Evolutionary conservation across 805 yeast species (phyloP), one percentile per base, ranked within the genome.

Genomic region (Wickerhamomyces strasburgensis): DNA sequence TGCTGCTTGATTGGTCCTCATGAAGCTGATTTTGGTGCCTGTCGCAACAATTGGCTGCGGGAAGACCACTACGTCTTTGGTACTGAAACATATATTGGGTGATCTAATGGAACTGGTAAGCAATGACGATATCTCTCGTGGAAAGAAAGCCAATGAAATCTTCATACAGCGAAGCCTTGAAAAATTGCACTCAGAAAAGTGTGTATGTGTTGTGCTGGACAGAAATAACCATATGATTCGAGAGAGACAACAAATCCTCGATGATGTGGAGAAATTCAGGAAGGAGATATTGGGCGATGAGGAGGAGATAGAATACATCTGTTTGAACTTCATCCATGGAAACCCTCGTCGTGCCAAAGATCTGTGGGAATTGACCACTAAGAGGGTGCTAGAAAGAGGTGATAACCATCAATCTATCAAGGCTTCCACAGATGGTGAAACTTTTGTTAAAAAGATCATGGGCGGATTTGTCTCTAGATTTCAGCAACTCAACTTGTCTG

Each of bases 21-120:
- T 21, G n/a, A 79, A 78, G 48, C 80, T 75, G 52, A 72, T 85
- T 0, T 52, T 90, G 3, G 73, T 87, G 1, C 89, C 98, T 0
- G 75, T 89, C 3, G 88, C 96, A 0, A 87, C 95, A 0, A 73
- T 90, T 34, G 98, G 98, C 0, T 85, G 96, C 58, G 98, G 98
- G 5, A 90, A 90, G 54, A 87, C 97, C 0, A 87, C 97, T 0
- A 73, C 84, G 0, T 73, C 84, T 5, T 56, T 73, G 17, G 78
- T 88, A 0, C 62, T 93, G 29, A 42, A 49, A 1, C 49, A 67
- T 9, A 56, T 90, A 9, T 79, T 66, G 40, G 80, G 81, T 0
- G 46, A 49, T 0, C 49, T 61, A 1, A 81, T 94, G 80, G 80
- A 73, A 0, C 84, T 80, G 47, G 66, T 84, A 7, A 96, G 87